Base-by-base conservation (phyloP, 805 yeast species). In the Lipomyces orientalis region DNA sequence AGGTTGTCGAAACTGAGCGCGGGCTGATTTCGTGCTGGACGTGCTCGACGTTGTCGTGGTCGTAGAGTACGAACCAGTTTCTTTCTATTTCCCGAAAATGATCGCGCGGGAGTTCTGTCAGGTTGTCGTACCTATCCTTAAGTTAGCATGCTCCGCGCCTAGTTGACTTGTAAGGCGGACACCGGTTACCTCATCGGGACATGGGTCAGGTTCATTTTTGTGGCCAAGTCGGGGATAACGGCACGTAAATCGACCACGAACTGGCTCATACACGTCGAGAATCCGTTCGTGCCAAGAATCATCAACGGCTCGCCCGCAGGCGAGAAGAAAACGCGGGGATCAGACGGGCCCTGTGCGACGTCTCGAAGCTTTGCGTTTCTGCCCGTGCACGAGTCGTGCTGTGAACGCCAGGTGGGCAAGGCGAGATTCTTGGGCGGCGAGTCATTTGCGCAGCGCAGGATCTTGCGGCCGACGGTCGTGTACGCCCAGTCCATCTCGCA, bases 301-400 rank as follows among this genome's bases (percentile, higher is more conserved):
- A 68, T 64, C 22, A 68, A 37, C 49, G 71, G 71, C 58, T 63
- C 71, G 5, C 71, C 71, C 19, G n/a, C 1, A 10, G 71, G 70
- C 31, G 70, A 68, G 14, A 51, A 60, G 33, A 68, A 68, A 6
- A 66, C 29, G 16, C 71, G 64, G 4, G 70, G 68, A 52, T 68
- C 71, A 29, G 46, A 56, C 31, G 49, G 70, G 2, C 70, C 70
- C 37, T 66, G 69, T 34, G 25, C 56, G 31, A 60, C 6, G n/a
- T 12, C 43, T 37, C 61, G 52, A n/a, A 43, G 64, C 4, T n/a
- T 39, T 54, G n/a, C 55, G 29, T 1, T 12, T 19, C 43, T 33
- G n/a, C n/a, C n/a, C n/a, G n/a, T 29, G 57, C 67, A 66, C 12
- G 33, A 19, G 16, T 57, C 67, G 10, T 43, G 6, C 12, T 61